phyloP scores from a whole-genome alignment of 768 basidiomycete species.

The Daedaleopsis sinensis region DNA sequence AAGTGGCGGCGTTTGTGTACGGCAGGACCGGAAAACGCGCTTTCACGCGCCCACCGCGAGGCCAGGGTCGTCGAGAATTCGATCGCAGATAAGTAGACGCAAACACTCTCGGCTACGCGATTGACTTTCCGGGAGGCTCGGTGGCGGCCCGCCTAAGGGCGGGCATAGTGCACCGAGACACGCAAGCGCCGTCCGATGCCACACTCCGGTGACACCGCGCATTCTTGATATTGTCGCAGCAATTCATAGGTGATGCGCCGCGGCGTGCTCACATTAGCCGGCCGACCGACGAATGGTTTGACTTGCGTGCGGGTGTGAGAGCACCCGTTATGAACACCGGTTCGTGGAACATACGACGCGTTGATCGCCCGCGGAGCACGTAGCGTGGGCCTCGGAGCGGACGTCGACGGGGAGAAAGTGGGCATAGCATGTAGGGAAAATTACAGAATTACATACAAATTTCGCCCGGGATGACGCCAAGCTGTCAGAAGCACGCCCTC shows the following conservation, averaged over 20 bases:
- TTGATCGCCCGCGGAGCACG: conserved; percentile 12
- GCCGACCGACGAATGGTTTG: too few species aligned
- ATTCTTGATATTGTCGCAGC: too few species aligned
- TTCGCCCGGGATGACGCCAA: conserved; percentile 8
- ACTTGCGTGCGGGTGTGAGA: background rate
- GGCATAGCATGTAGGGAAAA: too few species aligned
- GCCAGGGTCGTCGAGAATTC: background rate
- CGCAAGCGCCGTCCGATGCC: conserved; percentile 1
- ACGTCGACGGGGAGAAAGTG: background rate
- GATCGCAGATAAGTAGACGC: background rate
- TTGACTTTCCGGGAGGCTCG: conserved; percentile 5
- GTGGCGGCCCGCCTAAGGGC: background rate
- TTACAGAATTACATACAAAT: conserved; percentile 15
- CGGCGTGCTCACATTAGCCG: too few species aligned
- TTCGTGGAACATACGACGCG: conserved; percentile 2
- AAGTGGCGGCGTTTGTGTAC: conserved; percentile 5
- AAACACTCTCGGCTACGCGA: background rate
- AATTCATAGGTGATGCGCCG: background rate
- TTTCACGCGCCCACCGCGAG: conserved; percentile 11
- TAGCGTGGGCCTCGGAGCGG: background rate
- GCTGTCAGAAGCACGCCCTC: background rate
- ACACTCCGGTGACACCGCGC: conserved; percentile 1
- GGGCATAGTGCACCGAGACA: background rate
- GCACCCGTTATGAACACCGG: conserved; percentile 4
- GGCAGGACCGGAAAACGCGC: conserved; percentile 5